Conservation (phyloP, 169 alveolate genomes). For the Cryptosporidium felis region DNA sequence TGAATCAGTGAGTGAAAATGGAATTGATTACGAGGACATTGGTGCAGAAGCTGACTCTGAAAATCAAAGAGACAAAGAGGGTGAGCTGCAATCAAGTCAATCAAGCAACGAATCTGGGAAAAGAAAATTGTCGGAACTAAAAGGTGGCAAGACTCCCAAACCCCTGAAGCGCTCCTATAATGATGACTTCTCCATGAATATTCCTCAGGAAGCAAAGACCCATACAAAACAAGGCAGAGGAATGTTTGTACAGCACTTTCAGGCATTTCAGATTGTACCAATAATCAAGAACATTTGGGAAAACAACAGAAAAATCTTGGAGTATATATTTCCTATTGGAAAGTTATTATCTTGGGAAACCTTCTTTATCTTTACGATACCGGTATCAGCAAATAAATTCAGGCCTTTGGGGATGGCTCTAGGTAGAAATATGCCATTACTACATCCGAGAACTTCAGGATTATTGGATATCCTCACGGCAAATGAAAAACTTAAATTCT, state of each 20-base stretch:
- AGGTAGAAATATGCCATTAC: conserved; percentile 72
- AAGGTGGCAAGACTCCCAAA: not conserved
- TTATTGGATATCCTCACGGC: conserved; percentile 80
- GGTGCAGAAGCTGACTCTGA: not conserved
- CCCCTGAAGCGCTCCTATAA: conserved; percentile 21
- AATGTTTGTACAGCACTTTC: conserved; percentile 78
- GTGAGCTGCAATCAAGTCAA: conserved; percentile 6
- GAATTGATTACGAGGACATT: conserved; percentile 28
- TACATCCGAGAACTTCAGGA: conserved; percentile 78
- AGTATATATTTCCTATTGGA: conserved; percentile 80
- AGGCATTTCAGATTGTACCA: conserved; percentile 84
- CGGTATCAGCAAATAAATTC: conserved; percentile 83
- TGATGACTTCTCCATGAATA: conserved; percentile 25
- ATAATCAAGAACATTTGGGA: conserved; percentile 78
- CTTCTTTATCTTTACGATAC: conserved; percentile 82
- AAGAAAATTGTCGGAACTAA: not conserved
- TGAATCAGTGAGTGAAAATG: conserved; percentile 43
- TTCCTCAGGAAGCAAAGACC: conserved; percentile 70
- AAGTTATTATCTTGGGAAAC: conserved; percentile 75
- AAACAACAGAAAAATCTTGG: conserved; percentile 77
- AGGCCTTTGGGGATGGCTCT: conserved; percentile 73
- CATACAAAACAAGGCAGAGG: conserved; percentile 79
- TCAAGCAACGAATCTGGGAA: not conserved
- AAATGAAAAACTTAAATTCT: conserved; percentile 38
- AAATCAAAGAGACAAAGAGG: not conserved